Evolutionary conservation across 805 yeast species (phyloP).

Genomic region (Starmerella riodocensis): DNA sequence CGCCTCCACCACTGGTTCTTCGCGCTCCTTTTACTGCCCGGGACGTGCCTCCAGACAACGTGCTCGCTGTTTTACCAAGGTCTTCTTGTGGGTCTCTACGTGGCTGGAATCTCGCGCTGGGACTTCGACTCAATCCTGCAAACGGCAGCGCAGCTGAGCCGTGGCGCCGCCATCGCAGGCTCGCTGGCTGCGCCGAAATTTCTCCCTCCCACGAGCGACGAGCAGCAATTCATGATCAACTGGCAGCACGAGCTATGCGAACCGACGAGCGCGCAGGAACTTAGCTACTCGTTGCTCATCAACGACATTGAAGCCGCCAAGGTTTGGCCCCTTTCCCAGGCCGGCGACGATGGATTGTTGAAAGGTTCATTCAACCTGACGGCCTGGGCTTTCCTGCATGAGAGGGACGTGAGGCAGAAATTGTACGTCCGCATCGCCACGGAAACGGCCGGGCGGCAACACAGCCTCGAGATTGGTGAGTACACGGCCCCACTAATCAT

Average conservation of each 20-base stretch:
- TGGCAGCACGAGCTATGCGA: constrained; percentile 21
- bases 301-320: constrained; percentile 84
- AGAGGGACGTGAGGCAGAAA: neutral
- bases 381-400: constrained; percentile 9
- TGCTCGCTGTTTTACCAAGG: constrained; percentile 60
- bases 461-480: constrained; percentile 1
- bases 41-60: constrained; percentile 47
- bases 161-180: constrained; percentile 41
- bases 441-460: constrained; percentile 6
- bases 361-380: constrained; percentile 26
- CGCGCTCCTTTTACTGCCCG: constrained; percentile 68
- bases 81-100: constrained; percentile 59
- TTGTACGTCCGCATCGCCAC: constrained; percentile 18
- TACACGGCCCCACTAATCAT: constrained; percentile 3
- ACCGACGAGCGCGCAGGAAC: constrained; percentile 18
- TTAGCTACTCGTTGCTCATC: constrained; percentile 51
- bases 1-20: constrained; percentile 73
- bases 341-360: no score
- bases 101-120: constrained; percentile 86
- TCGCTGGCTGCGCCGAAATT: constrained; percentile 30
- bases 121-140: constrained; percentile 84
- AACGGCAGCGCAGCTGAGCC: constrained; percentile 47
- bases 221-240: constrained; percentile 18
- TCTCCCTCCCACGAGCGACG: constrained; percentile 13
- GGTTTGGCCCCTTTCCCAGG: no score